These are phyloP conservation scores for Tetraselmis chui DNA, from an alignment of 139 green algal genomes.

Conservation along the genomic window DNA sequence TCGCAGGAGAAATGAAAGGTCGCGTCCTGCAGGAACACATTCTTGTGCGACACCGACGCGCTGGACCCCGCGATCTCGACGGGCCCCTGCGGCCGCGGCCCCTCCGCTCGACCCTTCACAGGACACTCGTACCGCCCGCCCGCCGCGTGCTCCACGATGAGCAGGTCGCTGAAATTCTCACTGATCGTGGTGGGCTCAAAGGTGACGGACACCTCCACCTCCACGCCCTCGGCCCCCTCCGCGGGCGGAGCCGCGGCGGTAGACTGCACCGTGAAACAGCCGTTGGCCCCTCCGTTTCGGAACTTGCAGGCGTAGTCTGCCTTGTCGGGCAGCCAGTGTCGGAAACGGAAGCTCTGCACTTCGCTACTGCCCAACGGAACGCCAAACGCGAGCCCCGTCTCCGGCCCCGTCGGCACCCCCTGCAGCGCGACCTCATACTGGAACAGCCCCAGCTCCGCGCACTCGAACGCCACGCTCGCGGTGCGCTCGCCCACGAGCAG, in stretches of 20 bases:
- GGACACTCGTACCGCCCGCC: constrained; percentile 60
- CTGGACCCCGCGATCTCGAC: constrained; percentile 39
- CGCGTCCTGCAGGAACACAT: constrained; percentile 56
- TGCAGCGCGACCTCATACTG: constrained; percentile 57
- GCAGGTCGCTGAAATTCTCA: constrained; percentile 49
- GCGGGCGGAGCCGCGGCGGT: constrained; percentile 23
- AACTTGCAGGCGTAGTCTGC: constrained; percentile 60
- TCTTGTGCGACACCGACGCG: constrained; percentile 56
- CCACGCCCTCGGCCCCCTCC: constrained; percentile 29
- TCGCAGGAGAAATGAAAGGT: constrained; percentile 63
- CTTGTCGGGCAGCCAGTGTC: constrained; percentile 62
- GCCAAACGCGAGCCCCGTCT: constrained; percentile 50
- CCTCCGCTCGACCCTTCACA: constrained; percentile 54
- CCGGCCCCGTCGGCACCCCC: constrained; percentile 42
- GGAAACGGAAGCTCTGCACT: constrained; percentile 58
- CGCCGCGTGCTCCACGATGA: constrained; percentile 38
- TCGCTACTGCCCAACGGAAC: constrained; percentile 58
- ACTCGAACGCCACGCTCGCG: constrained; percentile 45
- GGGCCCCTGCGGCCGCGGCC: constrained; percentile 66
- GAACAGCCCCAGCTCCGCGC: constrained; percentile 55
- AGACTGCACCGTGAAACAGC: constrained; percentile 33
- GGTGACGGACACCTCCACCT: constrained; percentile 52
- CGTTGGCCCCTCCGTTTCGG: constrained; percentile 9
- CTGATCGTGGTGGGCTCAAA: constrained; percentile 65
- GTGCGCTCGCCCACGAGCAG: constrained; percentile 46